Evolutionary conservation across 371 early-diverging fungal genomes (phyloP).

Genomic region (Mucor mucedo): DNA sequence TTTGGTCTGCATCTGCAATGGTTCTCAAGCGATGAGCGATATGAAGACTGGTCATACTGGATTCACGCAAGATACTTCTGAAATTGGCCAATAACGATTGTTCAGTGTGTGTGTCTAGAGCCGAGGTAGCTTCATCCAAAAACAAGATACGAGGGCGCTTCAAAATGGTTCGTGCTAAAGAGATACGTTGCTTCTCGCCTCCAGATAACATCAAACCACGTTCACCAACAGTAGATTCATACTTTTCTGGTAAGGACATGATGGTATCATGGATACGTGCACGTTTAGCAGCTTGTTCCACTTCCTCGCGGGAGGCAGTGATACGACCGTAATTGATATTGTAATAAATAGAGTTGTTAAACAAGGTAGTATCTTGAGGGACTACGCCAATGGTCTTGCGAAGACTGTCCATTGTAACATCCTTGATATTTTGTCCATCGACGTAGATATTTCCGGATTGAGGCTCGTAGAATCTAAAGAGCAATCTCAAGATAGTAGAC

Average conservation of each 20-base stretch:
- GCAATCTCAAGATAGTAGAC: slow-evolving; percentile 79
- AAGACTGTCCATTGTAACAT: slow-evolving; percentile 73
- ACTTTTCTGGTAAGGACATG: slow-evolving; percentile 71
- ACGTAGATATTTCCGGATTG: slow-evolving; percentile 73
- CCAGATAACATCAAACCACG: slow-evolving; percentile 90
- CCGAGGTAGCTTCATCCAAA: slow-evolving; percentile 95
- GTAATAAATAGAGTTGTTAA: slow-evolving; percentile 83
- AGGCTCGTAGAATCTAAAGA: slow-evolving; percentile 90
- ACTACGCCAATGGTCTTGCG: slow-evolving; percentile 83
- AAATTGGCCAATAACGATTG: slow-evolving; percentile 80
- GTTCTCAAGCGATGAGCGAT: slow-evolving; percentile 83
- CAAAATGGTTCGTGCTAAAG: slow-evolving; percentile 65
- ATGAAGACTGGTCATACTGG: slow-evolving; percentile 73
- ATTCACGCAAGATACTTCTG: slow-evolving; percentile 66
- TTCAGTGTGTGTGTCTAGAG: slow-evolving; percentile 92
- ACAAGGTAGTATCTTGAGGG: slow-evolving; percentile 88
- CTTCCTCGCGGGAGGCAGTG: slow-evolving; percentile 68
- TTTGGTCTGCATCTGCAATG: slow-evolving; percentile 79
- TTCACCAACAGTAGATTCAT: slow-evolving; percentile 94
- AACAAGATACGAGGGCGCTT: slow-evolving; percentile 81
- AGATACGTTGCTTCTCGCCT: slow-evolving; percentile 95
- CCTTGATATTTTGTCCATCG: slow-evolving; percentile 78
- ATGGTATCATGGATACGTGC: slow-evolving; percentile 84
- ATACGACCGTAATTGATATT: slow-evolving; percentile 82
- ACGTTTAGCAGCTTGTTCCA: slow-evolving; percentile 78